Conservation (phyloP, 306 rosid species). For the Pterocarpus santalinus region DNA sequence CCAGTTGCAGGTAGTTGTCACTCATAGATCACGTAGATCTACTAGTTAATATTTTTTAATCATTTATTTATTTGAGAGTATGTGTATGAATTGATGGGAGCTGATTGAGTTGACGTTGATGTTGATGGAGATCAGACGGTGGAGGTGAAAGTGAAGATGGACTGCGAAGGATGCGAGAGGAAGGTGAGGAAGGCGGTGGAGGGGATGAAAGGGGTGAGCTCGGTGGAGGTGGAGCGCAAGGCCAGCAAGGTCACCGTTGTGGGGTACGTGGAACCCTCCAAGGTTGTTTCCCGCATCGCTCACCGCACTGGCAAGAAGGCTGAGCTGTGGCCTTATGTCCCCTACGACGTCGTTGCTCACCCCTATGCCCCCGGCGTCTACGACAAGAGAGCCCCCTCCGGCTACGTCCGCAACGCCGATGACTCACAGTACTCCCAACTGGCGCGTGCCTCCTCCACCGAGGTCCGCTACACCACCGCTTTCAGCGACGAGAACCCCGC, state of each 20-base stretch:
- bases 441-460: constrained; percentile 85
- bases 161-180: constrained; percentile 92
- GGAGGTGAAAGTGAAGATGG: constrained; percentile 86
- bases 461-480: constrained; percentile 83
- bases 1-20: constrained; percentile 70
- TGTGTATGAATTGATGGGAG: too few species aligned
- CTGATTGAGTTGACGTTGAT: too few species aligned
- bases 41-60: too few species aligned
- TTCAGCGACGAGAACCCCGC: constrained; percentile 86
- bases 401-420: constrained; percentile 67
- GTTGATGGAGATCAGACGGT: constrained; percentile 64
- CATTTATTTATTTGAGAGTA: not conserved
- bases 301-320: constrained; percentile 88
- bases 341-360: constrained; percentile 80
- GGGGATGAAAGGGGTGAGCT: constrained; percentile 84
- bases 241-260: constrained; percentile 73
- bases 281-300: constrained; percentile 70
- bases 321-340: constrained; percentile 90
- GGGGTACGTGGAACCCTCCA: constrained; percentile 73
- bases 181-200: constrained; percentile 71
- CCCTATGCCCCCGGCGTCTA: constrained; percentile 80
- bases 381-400: constrained; percentile 82
- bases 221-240: constrained; percentile 75
- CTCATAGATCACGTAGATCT: too few species aligned
- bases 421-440: constrained; percentile 57